Conservation (phyloP, 2,329 filamentous ascomycete genomes). For the Aspergillus sclerotialis region DNA sequence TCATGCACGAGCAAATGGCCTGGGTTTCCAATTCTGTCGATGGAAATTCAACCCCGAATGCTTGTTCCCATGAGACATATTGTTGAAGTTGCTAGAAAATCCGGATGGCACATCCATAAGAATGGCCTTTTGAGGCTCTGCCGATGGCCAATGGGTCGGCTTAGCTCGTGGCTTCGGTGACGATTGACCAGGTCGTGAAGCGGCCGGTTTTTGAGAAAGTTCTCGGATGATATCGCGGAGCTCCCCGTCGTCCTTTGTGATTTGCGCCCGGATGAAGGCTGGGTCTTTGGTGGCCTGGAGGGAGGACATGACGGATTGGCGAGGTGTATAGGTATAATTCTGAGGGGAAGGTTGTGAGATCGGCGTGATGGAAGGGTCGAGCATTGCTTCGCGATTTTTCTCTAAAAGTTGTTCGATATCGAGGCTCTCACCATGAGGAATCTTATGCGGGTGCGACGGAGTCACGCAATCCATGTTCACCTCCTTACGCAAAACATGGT, state of each 20-base stretch:
- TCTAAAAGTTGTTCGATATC: constrained; percentile 73
- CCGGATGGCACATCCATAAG: constrained; percentile 37
- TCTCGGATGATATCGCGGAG: constrained; percentile 65
- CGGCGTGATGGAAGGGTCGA: constrained; percentile 61
- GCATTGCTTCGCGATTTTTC: constrained; percentile 60
- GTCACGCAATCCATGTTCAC: constrained; percentile 97
- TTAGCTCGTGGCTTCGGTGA: constrained; percentile 22
- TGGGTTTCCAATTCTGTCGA: constrained; percentile 27
- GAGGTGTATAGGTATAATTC: constrained; percentile 59
- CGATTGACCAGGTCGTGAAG: constrained; percentile 11
- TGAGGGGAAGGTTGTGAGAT: constrained; percentile 53
- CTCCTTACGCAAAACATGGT: constrained; percentile 92
- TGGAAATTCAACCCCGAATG: constrained; percentile 23
- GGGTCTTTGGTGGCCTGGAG: constrained; percentile 51
- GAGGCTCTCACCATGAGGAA: constrained; percentile 77
- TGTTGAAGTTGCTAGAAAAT: constrained; percentile 26
- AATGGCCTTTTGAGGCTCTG: constrained; percentile 37
- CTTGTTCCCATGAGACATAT: constrained; percentile 21
- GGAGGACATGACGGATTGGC: constrained; percentile 71
- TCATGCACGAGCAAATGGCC: constrained; percentile 8
- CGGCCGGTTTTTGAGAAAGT: constrained; percentile 34
- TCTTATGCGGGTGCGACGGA: constrained; percentile 71
- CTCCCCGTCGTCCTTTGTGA: constrained; percentile 66
- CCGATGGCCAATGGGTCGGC: constrained; percentile 20
- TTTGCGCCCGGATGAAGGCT: constrained; percentile 76